phyloP scores from a whole-genome alignment of 768 basidiomycete genomes.

The Xanthoconium stramineum region DNA sequence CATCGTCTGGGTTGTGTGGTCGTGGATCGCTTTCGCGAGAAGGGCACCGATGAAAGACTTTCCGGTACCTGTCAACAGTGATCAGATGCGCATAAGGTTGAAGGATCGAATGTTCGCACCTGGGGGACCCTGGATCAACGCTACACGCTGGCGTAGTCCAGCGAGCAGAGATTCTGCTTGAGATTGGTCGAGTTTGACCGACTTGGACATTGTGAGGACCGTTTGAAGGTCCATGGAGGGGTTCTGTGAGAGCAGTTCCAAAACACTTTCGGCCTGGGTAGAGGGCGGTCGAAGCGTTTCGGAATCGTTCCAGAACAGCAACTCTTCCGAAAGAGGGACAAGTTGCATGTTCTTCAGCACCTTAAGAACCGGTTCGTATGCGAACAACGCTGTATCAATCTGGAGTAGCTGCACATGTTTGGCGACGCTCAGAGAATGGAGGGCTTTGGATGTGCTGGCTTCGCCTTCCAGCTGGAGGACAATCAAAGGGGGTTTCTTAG shows the following conservation, averaged over 20 bases:
- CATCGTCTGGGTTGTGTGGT: conserved; percentile 45
- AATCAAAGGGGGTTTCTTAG: conserved; percentile 44
- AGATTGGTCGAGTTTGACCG: conserved; percentile 49
- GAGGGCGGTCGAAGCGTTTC: conserved; percentile 7
- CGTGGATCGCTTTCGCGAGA: conserved; percentile 57
- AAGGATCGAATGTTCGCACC: conserved; percentile 35
- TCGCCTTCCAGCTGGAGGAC: conserved; percentile 55
- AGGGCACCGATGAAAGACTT: conserved; percentile 73
- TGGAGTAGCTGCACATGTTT: conserved; percentile 45
- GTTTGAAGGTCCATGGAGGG: conserved; percentile 39
- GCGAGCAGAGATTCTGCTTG: conserved; percentile 48
- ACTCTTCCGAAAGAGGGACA: conserved; percentile 50
- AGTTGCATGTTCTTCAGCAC: conserved; percentile 47
- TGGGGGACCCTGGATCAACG: conserved; percentile 70
- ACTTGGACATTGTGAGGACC: conserved; percentile 35
- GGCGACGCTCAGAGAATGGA: conserved; percentile 39
- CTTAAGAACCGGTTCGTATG: conserved; percentile 59
- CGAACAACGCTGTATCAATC: conserved; percentile 61
- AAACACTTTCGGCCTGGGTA: conserved; percentile 12
- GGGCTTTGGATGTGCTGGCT: conserved; percentile 36
- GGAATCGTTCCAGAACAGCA: conserved; percentile 51
- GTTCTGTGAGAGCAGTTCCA: conserved; percentile 29
- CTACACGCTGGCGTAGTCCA: conserved; percentile 53
- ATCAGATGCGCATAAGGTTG: not conserved
- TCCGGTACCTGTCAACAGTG: conserved; percentile 53